Evolutionary conservation across 441 rosid genomes (phyloP).

Genomic region (Omphalea diandra): DNA sequence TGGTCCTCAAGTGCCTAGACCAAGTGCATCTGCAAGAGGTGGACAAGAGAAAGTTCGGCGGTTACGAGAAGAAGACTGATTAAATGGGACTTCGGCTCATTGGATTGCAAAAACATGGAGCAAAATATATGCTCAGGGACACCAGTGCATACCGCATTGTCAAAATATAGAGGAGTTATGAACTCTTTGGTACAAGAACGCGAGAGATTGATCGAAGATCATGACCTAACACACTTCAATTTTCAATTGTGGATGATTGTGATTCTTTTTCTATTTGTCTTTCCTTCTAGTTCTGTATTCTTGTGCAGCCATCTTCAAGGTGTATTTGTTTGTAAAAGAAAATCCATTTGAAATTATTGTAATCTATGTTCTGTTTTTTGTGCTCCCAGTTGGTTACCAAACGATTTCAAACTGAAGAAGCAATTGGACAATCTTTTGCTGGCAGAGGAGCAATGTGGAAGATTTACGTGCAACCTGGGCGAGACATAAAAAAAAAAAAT

Average conservation of each 20-base stretch:
- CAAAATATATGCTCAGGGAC: constrained; percentile 20
- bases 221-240: constrained; percentile 24
- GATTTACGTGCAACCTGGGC: not conserved
- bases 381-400: not conserved
- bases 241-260: constrained; percentile 33
- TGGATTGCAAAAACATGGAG: constrained; percentile 15
- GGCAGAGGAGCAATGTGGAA: not conserved
- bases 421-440: not conserved
- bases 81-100: not conserved
- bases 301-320: constrained; percentile 31
- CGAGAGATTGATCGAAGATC: constrained; percentile 28
- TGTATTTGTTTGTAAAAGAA: constrained; percentile 40
- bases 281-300: constrained; percentile 22
- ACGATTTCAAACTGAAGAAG: not conserved
- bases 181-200: constrained; percentile 16
- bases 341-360: constrained; percentile 28
- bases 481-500: not conserved
- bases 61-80: constrained; percentile 23
- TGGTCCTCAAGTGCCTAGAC: constrained; percentile 47
- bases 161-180: constrained; percentile 18
- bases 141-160: not conserved
- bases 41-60: constrained; percentile 31
- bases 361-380: constrained; percentile 31
- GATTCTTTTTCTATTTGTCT: constrained; percentile 35
- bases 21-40: constrained; percentile 29